phyloP scores from a whole-genome alignment of 768 basidiomycete genomes.

The Myochromella boudieri region DNA sequence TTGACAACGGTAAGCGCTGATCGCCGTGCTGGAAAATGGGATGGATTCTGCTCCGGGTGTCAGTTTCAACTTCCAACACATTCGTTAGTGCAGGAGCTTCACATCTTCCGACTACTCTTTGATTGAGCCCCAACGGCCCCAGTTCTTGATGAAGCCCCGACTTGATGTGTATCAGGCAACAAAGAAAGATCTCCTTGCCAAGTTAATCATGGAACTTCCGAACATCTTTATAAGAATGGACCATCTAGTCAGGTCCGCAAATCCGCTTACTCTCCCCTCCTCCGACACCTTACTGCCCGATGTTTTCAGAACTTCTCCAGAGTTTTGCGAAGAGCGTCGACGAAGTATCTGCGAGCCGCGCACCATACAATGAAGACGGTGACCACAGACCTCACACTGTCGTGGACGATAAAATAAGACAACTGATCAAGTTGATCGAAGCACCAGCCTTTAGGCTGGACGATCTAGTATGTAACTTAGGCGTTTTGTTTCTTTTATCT shows the following conservation, averaged over 20 bases:
- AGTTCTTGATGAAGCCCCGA: too few relatives aligned
- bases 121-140: too few relatives aligned
- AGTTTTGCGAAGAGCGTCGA: conserved; percentile 24
- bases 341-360: conserved; percentile 17
- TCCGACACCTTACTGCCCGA: conserved; percentile 20
- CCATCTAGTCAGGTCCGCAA: not conserved
- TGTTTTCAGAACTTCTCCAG: not conserved
- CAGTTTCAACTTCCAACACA: not conserved
- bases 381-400: conserved; percentile 19
- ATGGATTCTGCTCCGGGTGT: conserved; percentile 5
- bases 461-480: conserved; percentile 29
- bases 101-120: conserved; percentile 14
- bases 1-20: not conserved
- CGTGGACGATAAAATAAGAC: conserved; percentile 24
- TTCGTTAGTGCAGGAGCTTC: conserved; percentile 10
- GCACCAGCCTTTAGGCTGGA: conserved; percentile 24
- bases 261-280: conserved; percentile 8
- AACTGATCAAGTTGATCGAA: conserved; percentile 28
- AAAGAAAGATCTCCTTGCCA: not conserved
- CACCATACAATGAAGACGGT: conserved; percentile 36
- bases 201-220: conserved; percentile 2
- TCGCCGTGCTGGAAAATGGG: too few relatives aligned
- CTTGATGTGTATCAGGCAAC: conserved; percentile 9
- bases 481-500: not conserved
- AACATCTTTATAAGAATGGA: conserved; percentile 7